These are phyloP conservation scores for Albophoma yamanashiensis DNA, from an alignment of 2,329 filamentous ascomycete species.

Conservation along the genomic window DNA sequence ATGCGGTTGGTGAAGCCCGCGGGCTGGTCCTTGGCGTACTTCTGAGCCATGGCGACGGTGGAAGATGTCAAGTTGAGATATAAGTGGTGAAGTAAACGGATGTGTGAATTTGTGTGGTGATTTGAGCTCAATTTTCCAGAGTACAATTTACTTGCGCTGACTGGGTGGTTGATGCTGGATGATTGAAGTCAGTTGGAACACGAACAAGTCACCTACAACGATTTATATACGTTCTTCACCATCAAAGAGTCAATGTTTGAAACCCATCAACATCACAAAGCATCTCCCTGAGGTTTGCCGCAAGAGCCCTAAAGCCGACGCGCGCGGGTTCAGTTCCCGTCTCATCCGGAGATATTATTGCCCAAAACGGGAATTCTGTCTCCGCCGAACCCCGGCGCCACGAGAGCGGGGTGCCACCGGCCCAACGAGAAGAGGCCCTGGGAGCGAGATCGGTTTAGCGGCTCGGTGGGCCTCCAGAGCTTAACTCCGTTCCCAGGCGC, in stretches of 20 bases:
- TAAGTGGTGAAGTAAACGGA: not conserved
- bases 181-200: not conserved
- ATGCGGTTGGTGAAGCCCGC: conserved; percentile 19
- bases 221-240: not conserved
- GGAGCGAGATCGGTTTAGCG: conserved; percentile 2
- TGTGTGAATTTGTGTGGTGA: not conserved
- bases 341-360: not conserved
- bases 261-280: not conserved
- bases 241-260: not conserved
- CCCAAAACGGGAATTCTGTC: not conserved
- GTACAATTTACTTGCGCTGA: not conserved
- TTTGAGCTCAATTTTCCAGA: not conserved
- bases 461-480: not conserved
- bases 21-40: conserved; percentile 14
- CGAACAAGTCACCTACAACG: not conserved
- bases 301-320: not conserved
- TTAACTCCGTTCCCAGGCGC: not conserved
- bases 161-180: not conserved
- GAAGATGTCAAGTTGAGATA: not conserved
- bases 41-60: not conserved
- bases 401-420: not conserved
- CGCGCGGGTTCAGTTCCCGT: not conserved
- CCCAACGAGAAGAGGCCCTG: not conserved
- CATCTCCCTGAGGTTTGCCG: not conserved
- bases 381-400: not conserved